These are phyloP conservation scores for Phytophthora boehmeriae DNA, from an alignment of 352 stramenopile species.

Conservation along the genomic window DNA sequence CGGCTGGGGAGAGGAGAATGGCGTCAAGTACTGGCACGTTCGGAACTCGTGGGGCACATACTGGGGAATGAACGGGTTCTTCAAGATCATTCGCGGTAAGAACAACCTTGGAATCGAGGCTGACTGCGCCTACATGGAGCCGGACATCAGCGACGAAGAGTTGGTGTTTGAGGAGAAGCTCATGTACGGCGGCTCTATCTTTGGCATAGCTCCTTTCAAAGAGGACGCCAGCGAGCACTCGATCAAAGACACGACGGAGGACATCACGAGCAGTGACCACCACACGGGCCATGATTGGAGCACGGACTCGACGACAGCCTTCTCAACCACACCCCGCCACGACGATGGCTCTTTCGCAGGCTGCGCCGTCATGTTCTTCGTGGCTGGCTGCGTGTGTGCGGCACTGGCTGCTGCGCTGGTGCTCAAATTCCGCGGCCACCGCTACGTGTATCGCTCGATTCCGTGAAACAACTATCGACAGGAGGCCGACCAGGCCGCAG, in stretches of 20 bases:
- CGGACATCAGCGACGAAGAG: slow-evolving; percentile 81
- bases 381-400: slow-evolving; percentile 63
- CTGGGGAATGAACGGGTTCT: slow-evolving; percentile 97
- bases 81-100: slow-evolving; percentile 92
- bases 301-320: slow-evolving; percentile 11
- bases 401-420: slow-evolving; percentile 41
- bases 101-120: slow-evolving; percentile 94
- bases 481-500: background rate
- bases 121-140: slow-evolving; percentile 89
- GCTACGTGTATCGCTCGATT: slow-evolving; percentile 70
- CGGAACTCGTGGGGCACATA: slow-evolving; percentile 95
- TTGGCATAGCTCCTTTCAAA: slow-evolving; percentile 77
- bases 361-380: slow-evolving; percentile 60
- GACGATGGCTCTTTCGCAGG: slow-evolving; percentile 27
- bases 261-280: slow-evolving; percentile 66
- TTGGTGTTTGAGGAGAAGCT: slow-evolving; percentile 83
- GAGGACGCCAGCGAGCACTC: slow-evolving; percentile 80
- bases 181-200: slow-evolving; percentile 78
- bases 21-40: slow-evolving; percentile 96
- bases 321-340: slow-evolving; percentile 10
- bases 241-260: slow-evolving; percentile 88
- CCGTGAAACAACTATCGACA: slow-evolving; percentile 19
- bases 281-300: slow-evolving; percentile 13
- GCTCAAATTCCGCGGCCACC: slow-evolving; percentile 54
- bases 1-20: slow-evolving; percentile 93